phyloP scores from a whole-genome alignment of 768 basidiomycete species.

The Boletellus sp. region DNA sequence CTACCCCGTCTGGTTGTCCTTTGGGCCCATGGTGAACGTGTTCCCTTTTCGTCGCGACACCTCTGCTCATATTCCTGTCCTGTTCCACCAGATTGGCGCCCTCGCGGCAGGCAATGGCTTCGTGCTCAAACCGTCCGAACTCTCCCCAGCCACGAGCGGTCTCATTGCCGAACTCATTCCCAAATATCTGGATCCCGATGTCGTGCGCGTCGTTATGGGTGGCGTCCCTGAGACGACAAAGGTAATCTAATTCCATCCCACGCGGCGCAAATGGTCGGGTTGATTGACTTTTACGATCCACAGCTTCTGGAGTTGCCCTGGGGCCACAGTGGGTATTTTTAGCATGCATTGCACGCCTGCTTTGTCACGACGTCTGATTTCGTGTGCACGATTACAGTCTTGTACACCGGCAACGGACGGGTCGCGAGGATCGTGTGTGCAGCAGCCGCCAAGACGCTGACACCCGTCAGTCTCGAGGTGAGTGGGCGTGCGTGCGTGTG shows the following conservation, averaged over 20 bases:
- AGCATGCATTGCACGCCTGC: too few species aligned
- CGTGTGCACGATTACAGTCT: constrained; percentile 16
- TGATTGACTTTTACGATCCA: not conserved
- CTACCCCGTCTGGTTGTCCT: constrained; percentile 60
- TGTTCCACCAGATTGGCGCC: constrained; percentile 50
- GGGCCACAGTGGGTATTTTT: constrained; percentile 45
- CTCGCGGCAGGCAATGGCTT: constrained; percentile 76
- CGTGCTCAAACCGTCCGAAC: constrained; percentile 75
- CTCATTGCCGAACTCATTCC: constrained; percentile 66
- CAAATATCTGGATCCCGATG: constrained; percentile 68
- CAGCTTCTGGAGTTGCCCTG: constrained; percentile 74
- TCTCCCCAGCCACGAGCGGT: constrained; percentile 49
- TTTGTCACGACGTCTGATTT: not conserved
- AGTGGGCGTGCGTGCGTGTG: constrained; percentile 2
- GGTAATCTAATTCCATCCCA: constrained; percentile 19
- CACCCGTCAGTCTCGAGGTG: constrained; percentile 61
- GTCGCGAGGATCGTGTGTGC: constrained; percentile 65
- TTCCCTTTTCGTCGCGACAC: not conserved
- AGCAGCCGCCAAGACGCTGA: constrained; percentile 75
- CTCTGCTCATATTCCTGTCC: not conserved
- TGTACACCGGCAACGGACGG: constrained; percentile 59
- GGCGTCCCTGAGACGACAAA: constrained; percentile 61
- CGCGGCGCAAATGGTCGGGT: not conserved
- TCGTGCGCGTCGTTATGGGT: constrained; percentile 69
- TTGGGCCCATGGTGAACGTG: constrained; percentile 57